Percentiles rank a stretch among this genome's conserved stretches.
Conservation (phyloP, 1,284 basidiomycete genomes). For the Trichosporon sp. region DNA sequence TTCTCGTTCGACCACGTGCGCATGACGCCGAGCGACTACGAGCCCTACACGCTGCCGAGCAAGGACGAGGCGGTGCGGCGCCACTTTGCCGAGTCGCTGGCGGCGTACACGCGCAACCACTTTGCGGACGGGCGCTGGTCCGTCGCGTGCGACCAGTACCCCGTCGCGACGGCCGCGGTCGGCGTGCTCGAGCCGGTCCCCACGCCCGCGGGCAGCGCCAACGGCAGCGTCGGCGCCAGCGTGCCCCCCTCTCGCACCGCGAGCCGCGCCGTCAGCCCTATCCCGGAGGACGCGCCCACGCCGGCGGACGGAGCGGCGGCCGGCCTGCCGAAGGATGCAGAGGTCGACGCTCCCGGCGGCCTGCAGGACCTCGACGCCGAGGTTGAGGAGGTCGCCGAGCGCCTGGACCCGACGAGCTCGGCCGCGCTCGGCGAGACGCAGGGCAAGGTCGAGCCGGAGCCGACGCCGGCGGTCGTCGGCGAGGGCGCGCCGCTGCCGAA, state of each 20-base stretch:
- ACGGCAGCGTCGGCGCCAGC: neutral
- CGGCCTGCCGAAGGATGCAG: constrained; percentile 14
- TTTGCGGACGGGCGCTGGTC: constrained; percentile 67
- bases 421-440: constrained; percentile 4
- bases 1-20: constrained; percentile 77
- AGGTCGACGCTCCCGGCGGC: constrained; percentile 30
- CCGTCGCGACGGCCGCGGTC: constrained; percentile 18
- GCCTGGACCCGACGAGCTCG: constrained; percentile 22
- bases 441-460: neutral
- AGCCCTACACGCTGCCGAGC: constrained; percentile 59
- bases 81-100: constrained; percentile 63
- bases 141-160: constrained; percentile 56
- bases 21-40: constrained; percentile 61
- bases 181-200: constrained; percentile 10
- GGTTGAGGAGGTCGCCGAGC: constrained; percentile 27
- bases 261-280: neutral
- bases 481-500: neutral
- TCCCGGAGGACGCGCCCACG: constrained; percentile 6
- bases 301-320: neutral
- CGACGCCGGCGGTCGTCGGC: neutral
- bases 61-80: constrained; percentile 67
- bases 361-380: constrained; percentile 32
- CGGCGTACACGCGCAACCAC: constrained; percentile 71
- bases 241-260: neutral
- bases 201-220: neutral